These are phyloP conservation scores for Mycena venus DNA, from an alignment of 768 basidiomycete genomes.

Conservation along the genomic window DNA sequence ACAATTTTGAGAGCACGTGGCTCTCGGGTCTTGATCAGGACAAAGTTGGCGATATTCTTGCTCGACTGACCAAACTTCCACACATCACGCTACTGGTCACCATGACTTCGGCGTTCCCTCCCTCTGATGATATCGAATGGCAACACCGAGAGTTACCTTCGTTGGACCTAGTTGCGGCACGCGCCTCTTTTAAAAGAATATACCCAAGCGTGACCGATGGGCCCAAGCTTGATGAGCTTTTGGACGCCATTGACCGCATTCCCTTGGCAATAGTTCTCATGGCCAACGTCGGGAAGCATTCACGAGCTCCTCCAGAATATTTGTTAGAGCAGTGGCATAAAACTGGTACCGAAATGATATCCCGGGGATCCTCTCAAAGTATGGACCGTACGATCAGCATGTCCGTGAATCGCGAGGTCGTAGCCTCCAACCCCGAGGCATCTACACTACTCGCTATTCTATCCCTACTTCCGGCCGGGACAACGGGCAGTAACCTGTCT, in stretches of 20 bases:
- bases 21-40: constrained; percentile 35
- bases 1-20: constrained; percentile 59
- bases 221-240: constrained; percentile 23
- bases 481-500: constrained; percentile 22
- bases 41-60: constrained; percentile 41
- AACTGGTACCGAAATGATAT: constrained; percentile 10
- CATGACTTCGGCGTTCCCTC: constrained; percentile 45
- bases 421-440: constrained; percentile 35
- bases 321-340: background rate
- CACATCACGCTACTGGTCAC: constrained; percentile 50
- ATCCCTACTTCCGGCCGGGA: constrained; percentile 41
- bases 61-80: constrained; percentile 37
- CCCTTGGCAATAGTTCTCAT: constrained; percentile 51
- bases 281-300: constrained; percentile 40
- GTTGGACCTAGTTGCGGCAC: constrained; percentile 36
- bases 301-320: background rate
- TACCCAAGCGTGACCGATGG: constrained; percentile 32
- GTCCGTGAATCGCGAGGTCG: constrained; percentile 22
- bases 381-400: constrained; percentile 5
- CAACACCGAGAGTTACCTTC: constrained; percentile 27
- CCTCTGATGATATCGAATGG: constrained; percentile 41
- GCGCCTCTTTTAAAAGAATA: constrained; percentile 36
- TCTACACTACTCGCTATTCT: constrained; percentile 36
- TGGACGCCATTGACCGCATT: constrained; percentile 42
- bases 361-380: constrained; percentile 21